These are phyloP conservation scores for Fusarium coffeatum DNA, from an alignment of 2,329 filamentous ascomycete genomes.

Conservation along the genomic window DNA sequence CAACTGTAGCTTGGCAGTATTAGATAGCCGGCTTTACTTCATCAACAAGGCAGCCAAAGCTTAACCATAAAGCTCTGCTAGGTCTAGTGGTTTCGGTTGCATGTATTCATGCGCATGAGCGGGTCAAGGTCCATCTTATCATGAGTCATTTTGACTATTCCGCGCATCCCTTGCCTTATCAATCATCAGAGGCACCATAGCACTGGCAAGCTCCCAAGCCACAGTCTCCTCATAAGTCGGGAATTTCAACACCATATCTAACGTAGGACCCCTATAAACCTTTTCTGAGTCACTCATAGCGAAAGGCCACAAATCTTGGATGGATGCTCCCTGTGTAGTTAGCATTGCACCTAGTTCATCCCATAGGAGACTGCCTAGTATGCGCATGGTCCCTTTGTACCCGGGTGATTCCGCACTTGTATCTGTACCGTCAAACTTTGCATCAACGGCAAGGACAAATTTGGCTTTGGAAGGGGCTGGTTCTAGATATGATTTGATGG, in stretches of 20 bases:
- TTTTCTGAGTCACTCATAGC: constrained; percentile 33
- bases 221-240: neutral
- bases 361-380: constrained; percentile 43
- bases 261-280: constrained; percentile 32
- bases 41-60: neutral
- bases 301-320: constrained; percentile 40
- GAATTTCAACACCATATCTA: constrained; percentile 15
- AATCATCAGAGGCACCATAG: neutral
- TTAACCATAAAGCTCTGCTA: neutral
- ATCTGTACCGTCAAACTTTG: neutral
- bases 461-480: constrained; percentile 1
- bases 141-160: neutral
- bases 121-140: neutral
- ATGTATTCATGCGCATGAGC: neutral
- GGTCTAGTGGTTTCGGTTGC: neutral
- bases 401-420: constrained; percentile 22
- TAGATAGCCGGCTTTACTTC: neutral
- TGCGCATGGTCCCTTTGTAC: constrained; percentile 36
- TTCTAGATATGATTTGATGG: constrained; percentile 43
- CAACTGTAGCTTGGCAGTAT: neutral
- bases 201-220: constrained; percentile 15
- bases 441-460: constrained; percentile 40
- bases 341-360: constrained; percentile 48
- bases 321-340: constrained; percentile 40
- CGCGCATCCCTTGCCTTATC: neutral